Percentiles rank a stretch among this genome's conserved stretches.
Conservation (phyloP, 345 rosid species). For the Cochlearia excelsa region DNA sequence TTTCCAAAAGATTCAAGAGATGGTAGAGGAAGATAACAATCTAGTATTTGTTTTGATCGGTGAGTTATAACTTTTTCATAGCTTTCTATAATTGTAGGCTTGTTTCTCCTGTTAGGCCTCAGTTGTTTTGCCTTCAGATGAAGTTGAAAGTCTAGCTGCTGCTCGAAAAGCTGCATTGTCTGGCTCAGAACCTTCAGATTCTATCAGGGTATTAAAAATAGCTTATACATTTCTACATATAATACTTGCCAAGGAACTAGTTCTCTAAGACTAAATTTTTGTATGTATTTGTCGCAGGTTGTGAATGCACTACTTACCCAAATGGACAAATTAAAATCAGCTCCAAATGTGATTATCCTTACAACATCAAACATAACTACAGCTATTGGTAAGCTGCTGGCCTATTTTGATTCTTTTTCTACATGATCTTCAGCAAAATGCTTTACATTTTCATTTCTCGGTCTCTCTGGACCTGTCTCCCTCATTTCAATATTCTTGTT, state of each 20-base stretch:
- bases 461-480: neutral
- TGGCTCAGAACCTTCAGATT: slow-evolving; percentile 99
- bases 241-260: neutral
- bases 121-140: slow-evolving; percentile 61
- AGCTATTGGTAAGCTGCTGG: slow-evolving; percentile 76
- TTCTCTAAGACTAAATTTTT: slow-evolving; percentile 10
- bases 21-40: slow-evolving; percentile 98
- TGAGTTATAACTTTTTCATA: slow-evolving; percentile 44
- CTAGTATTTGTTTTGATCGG: slow-evolving; percentile 98
- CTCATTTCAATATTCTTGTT: slow-evolving; percentile 20
- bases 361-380: slow-evolving; percentile 97
- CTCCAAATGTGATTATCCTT: slow-evolving; percentile 83
- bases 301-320: slow-evolving; percentile 96
- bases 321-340: slow-evolving; percentile 92
- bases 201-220: slow-evolving; percentile 62
- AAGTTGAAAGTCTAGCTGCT: slow-evolving; percentile 99
- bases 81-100: slow-evolving; percentile 15
- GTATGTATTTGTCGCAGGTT: slow-evolving; percentile 52
- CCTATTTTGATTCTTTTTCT: slow-evolving; percentile 15
- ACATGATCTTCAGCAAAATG: slow-evolving; percentile 1
- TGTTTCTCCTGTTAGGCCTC: slow-evolving; percentile 26
- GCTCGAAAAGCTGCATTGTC: slow-evolving; percentile 95
- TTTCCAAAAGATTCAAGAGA: slow-evolving; percentile 97
- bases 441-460: slow-evolving; percentile 8
- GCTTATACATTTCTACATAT: slow-evolving; percentile 5